Evolutionary conservation across 768 basidiomycete species (phyloP).

Genomic region (Rhodocollybia butyracea): DNA sequence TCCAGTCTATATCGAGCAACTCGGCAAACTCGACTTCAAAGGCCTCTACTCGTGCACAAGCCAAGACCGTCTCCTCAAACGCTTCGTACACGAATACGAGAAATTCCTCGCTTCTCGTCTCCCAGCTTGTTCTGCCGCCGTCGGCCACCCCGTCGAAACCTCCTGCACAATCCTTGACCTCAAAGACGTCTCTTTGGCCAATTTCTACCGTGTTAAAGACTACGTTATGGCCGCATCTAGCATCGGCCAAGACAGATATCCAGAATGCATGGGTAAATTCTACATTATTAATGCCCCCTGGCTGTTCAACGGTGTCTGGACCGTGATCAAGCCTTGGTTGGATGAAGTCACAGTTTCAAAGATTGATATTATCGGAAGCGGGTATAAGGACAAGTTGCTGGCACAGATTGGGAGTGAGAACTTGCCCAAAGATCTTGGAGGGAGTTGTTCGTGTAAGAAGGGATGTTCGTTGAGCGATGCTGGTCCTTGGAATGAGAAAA

Average conservation of each 20-base stretch:
- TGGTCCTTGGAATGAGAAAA: constrained; percentile 96
- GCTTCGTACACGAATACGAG: constrained; percentile 93
- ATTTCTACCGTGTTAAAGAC: constrained; percentile 90
- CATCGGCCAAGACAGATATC: constrained; percentile 90
- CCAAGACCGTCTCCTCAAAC: constrained; percentile 82
- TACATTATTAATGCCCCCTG: constrained; percentile 98
- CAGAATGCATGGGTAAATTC: constrained; percentile 96
- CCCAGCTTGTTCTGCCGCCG: constrained; percentile 67
- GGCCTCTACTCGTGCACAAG: constrained; percentile 81
- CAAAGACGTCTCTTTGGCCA: constrained; percentile 58
- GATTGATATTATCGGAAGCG: constrained; percentile 76
- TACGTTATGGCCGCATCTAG: constrained; percentile 73
- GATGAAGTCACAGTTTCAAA: constrained; percentile 94
- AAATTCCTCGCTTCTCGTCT: constrained; percentile 77
- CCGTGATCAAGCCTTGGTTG: constrained; percentile 86
- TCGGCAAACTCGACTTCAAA: constrained; percentile 85
- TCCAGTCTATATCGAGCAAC: constrained; percentile 90
- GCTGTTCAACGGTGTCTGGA: constrained; percentile 88
- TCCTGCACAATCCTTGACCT: constrained; percentile 98
- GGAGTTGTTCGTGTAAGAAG: constrained; percentile 68
- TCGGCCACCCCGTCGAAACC: constrained; percentile 91
- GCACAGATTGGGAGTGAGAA: constrained; percentile 83
- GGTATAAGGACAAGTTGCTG: constrained; percentile 54
- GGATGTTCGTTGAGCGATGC: constrained; percentile 88
- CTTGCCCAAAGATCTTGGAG: constrained; percentile 84